These are phyloP conservation scores for Phoma sp. DNA, from an alignment of 2,329 filamentous ascomycete genomes.

Conservation along the genomic window DNA sequence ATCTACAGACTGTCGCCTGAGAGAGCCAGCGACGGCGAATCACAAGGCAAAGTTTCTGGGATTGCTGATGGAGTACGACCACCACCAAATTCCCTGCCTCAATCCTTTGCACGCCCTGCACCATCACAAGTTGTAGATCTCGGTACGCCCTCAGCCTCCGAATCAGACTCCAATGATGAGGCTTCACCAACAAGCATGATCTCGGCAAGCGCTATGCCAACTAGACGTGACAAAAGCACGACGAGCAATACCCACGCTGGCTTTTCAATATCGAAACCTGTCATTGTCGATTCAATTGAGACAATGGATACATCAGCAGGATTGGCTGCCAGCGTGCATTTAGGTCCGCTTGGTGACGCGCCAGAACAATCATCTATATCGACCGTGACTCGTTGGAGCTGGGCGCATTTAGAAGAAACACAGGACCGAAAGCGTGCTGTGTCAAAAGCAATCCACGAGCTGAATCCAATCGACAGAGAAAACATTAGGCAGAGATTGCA, in stretches of 20 bases:
- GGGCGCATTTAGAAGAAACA: slow-evolving; percentile 44
- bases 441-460: slow-evolving; percentile 50
- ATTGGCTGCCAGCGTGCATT: neutral
- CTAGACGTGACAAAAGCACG: too few relatives aligned
- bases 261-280: neutral
- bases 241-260: neutral
- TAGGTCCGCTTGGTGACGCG: slow-evolving; percentile 16
- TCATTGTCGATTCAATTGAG: slow-evolving; percentile 17
- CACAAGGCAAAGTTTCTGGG: neutral
- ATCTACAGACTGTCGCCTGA: slow-evolving; percentile 22
- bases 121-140: slow-evolving; percentile 25
- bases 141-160: slow-evolving; percentile 22
- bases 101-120: neutral
- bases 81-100: neutral
- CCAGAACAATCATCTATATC: slow-evolving; percentile 37
- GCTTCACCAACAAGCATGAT: neutral
- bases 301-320: neutral
- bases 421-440: slow-evolving; percentile 53
- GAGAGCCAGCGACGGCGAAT: slow-evolving; percentile 3
- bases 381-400: slow-evolving; percentile 40
- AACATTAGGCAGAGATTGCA: slow-evolving; percentile 29
- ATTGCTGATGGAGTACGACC: neutral
- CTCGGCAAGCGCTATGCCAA: neutral
- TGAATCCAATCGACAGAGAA: slow-evolving; percentile 30
- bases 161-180: slow-evolving; percentile 16